Conservation (phyloP, 768 basidiomycete genomes). For the Suillus discolor region DNA sequence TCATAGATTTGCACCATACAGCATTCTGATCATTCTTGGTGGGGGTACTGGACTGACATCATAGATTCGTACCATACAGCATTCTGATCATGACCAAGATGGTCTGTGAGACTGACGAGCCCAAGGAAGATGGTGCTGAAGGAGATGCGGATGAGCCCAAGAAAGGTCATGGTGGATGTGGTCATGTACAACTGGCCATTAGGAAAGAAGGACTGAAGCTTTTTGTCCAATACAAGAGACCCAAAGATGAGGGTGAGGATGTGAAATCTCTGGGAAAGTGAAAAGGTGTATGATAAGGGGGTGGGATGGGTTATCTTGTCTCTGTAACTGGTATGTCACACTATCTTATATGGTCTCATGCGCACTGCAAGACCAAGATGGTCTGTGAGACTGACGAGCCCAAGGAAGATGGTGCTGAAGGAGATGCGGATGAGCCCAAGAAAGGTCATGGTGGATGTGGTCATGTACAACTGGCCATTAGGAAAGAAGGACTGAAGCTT, state of each 20-base stretch:
- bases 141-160: conserved; percentile 67
- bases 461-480: conserved; percentile 82
- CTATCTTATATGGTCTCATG: no score
- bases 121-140: conserved; percentile 84
- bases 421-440: conserved; percentile 67
- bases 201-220: conserved; percentile 95
- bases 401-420: conserved; percentile 83
- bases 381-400: conserved; percentile 87
- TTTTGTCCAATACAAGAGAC: conserved; percentile 91
- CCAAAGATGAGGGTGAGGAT: conserved; percentile 96
- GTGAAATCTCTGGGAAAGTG: no score
- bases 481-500: conserved; percentile 95
- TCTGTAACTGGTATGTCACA: no score
- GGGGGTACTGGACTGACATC: no score
- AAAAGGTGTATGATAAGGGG: no score
- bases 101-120: conserved; percentile 86
- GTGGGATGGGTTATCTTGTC: no score
- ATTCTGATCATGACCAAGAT: no score
- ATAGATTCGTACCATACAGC: no score
- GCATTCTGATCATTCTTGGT: no score
- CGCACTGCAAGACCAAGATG: conserved; percentile 85
- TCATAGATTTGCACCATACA: no score
- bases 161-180: conserved; percentile 97
- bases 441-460: conserved; percentile 98
- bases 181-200: conserved; percentile 85